Conservation (phyloP, 139 green algal species). For the Chlorella sp. region DNA sequence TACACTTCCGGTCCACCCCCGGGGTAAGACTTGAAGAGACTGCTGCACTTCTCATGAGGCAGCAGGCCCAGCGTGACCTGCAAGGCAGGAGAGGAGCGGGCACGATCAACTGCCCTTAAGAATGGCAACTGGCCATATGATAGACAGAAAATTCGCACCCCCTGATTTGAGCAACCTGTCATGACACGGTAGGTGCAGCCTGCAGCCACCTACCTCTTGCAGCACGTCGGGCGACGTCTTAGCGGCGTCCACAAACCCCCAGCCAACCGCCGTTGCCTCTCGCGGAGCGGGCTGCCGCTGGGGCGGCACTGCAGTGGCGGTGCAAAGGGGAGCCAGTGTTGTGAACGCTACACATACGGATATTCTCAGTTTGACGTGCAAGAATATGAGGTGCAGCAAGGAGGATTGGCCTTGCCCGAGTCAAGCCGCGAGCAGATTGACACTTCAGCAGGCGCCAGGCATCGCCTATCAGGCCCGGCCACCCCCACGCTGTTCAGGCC, state of each 20-base stretch:
- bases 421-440: not conserved
- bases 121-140: not conserved
- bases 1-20: not conserved
- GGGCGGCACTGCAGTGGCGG: not conserved
- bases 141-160: no score
- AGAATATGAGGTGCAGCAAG: not conserved
- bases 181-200: no score
- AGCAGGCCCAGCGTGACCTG: not conserved
- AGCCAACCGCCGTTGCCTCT: not conserved
- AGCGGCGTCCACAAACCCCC: not conserved
- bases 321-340: not conserved
- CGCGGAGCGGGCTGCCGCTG: not conserved
- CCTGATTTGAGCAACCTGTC: not conserved
- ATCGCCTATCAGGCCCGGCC: not conserved
- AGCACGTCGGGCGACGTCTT: not conserved
- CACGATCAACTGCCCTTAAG: not conserved
- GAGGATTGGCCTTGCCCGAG: no score
- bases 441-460: no score
- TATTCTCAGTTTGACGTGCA: not conserved
- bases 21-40: not conserved
- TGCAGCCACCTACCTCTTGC: not conserved
- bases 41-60: not conserved
- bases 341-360: not conserved
- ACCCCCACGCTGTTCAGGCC: not conserved
- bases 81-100: not conserved